Evolutionary conservation across 768 basidiomycete genomes (phyloP).

Genomic region (Clitopilus passeckerianus): DNA sequence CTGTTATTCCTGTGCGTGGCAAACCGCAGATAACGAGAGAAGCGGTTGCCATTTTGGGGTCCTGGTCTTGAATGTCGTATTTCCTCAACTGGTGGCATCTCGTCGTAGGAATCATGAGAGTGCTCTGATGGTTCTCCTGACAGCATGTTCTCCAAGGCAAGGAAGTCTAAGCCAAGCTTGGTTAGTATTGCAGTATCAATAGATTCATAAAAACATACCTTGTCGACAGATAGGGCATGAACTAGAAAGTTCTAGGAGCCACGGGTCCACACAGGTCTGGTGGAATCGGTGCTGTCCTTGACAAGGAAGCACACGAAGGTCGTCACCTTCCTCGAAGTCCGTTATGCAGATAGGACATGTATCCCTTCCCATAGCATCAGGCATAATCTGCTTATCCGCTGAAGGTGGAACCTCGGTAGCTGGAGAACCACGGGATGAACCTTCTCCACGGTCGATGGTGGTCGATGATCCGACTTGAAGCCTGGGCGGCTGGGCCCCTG

Average conservation of each 20-base stretch:
- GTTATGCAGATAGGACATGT: constrained; percentile 94
- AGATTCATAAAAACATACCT: constrained; percentile 49
- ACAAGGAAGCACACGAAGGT: constrained; percentile 86
- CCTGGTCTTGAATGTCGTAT: constrained; percentile 1
- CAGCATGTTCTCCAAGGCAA: constrained; percentile 56
- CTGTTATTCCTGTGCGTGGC: constrained; percentile 25
- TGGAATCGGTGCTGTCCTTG: constrained; percentile 91
- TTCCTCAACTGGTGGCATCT: not conserved
- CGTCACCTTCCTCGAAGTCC: constrained; percentile 93
- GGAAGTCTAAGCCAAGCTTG: constrained; percentile 39
- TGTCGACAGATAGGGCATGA: constrained; percentile 92
- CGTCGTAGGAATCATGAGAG: constrained; percentile 14
- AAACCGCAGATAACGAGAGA: constrained; percentile 55
- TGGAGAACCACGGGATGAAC: constrained; percentile 8
- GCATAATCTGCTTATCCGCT: constrained; percentile 38
- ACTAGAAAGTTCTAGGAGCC: constrained; percentile 86
- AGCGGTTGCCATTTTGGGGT: constrained; percentile 29
- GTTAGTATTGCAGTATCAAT: too few species aligned
- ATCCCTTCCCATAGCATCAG: constrained; percentile 69
- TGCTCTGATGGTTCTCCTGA: constrained; percentile 21
- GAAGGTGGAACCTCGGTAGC: not conserved
- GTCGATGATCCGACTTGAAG: not conserved
- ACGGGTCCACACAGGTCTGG: constrained; percentile 85
- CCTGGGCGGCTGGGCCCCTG: not conserved
- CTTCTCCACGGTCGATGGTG: constrained; percentile 13